These are phyloP conservation scores for Alternaria brassicicola DNA, from an alignment of 2,329 filamentous ascomycete species.

Conservation along the genomic window DNA sequence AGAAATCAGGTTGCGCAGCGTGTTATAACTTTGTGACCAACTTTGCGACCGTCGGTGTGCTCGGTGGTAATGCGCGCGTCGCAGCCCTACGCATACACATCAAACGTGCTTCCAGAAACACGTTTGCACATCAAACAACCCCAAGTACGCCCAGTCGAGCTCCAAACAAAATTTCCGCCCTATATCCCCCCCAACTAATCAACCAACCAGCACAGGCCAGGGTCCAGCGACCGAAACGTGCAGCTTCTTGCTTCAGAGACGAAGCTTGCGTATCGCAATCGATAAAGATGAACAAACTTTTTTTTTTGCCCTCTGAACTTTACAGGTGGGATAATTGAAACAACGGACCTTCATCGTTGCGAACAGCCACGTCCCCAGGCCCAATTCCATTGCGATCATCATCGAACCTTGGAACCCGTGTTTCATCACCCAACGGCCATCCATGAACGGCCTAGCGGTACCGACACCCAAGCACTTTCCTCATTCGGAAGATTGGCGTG, in stretches of 20 bases:
- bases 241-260: not conserved
- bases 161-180: not conserved
- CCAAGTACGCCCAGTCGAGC: not conserved
- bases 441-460: constrained; percentile 3
- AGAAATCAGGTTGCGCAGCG: not conserved
- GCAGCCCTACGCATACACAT: constrained; percentile 6
- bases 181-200: not conserved
- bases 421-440: constrained; percentile 14
- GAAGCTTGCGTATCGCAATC: not conserved
- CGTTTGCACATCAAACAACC: constrained; percentile 9
- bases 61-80: not conserved
- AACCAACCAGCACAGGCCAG: not conserved
- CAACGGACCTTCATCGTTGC: not conserved
- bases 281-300: not conserved
- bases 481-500: constrained; percentile 1
- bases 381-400: not conserved
- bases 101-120: constrained; percentile 11
- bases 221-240: not conserved
- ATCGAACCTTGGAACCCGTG: not conserved
- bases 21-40: not conserved
- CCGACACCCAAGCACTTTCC: not conserved
- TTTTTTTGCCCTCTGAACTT: not conserved
- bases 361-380: not conserved
- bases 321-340: not conserved
- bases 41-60: not conserved